These are phyloP conservation scores for Salix caprea DNA, from an alignment of 345 rosid species.

Conservation along the genomic window DNA sequence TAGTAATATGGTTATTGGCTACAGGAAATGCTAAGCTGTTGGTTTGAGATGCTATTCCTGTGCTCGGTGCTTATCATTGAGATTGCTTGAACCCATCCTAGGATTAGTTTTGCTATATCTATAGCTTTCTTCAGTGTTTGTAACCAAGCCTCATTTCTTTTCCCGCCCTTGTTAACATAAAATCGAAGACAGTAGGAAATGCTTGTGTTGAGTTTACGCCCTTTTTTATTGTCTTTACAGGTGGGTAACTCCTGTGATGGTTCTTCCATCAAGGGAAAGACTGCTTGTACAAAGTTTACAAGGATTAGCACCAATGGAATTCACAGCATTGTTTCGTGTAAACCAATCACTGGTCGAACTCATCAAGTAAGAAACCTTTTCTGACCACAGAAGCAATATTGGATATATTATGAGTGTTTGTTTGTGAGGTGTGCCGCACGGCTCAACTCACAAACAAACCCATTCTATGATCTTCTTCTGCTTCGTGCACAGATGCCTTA, in stretches of 20 bases:
- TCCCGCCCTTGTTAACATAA: not conserved
- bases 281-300: constrained; percentile 79
- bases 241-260: constrained; percentile 39
- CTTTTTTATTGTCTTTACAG: constrained; percentile 31
- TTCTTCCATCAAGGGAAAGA: constrained; percentile 55
- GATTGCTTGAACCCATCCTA: not conserved
- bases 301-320: constrained; percentile 73
- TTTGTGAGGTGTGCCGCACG: too few relatives aligned
- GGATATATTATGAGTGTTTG: too few relatives aligned
- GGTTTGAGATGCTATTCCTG: not conserved
- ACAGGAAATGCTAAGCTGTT: not conserved
- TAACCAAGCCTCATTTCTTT: not conserved
- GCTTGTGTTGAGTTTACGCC: constrained; percentile 9
- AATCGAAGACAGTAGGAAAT: not conserved
- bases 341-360: constrained; percentile 90
- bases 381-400: not conserved
- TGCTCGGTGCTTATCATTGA: not conserved
- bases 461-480: too few relatives aligned
- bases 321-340: constrained; percentile 80
- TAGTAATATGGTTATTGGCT: not conserved
- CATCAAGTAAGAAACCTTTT: constrained; percentile 60
- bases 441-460: too few relatives aligned
- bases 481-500: too few relatives aligned
- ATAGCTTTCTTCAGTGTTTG: not conserved
- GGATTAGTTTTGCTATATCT: not conserved